Evolutionary conservation across 2,329 filamentous ascomycete species (phyloP), one percentile per base, ranked within the genome.

Genomic region (Bipolaris oryzae): DNA sequence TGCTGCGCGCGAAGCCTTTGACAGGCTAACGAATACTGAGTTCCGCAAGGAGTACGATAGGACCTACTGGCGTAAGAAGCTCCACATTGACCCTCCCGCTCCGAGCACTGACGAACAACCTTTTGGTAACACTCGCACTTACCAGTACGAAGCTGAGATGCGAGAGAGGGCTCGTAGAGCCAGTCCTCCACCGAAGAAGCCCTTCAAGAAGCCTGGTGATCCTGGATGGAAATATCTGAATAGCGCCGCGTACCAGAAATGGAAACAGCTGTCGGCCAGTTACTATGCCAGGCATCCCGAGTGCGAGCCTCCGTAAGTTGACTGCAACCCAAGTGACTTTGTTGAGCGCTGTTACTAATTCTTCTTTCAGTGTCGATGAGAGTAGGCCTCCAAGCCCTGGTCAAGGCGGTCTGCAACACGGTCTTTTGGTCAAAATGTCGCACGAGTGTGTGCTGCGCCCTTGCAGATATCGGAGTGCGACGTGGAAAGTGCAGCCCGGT

Each of bases 1-100:
- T 3, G 45, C 51, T 10, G 55, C 16, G 5, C 62, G 55, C 1
- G 62, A 67, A 38, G 64, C 66, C 1, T 67, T 58, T 33, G 55
- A 61, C 10, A 56, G 55, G 16, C 57, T 67, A 3, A 48, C 47
- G 2, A 51, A 68, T 21, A 3, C 50, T 2, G 31, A 48, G 2
- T 55, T 33, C 25, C 50, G 55, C 13, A 37, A 25, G 4, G 25
- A 21, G 18, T 67, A 67, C 34, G 62, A 65, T n/a, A 33, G 48
- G 13, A 44, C 16, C 20, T 59, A 53, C 38, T 47, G 38, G 28
- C n/a, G 31, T 18, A 31, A 16, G 2, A 39, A 55, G 21, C 33
- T 35, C 15, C 38, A 55, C 34, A 48, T 28, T 11, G 33, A 50
- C 23, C 21, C 42, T 23, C 39, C 45, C 28, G 41, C 46, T 7